These are phyloP conservation scores for Geotrichum europaeum DNA, from an alignment of 1,139 yeast species.

Conservation along the genomic window DNA sequence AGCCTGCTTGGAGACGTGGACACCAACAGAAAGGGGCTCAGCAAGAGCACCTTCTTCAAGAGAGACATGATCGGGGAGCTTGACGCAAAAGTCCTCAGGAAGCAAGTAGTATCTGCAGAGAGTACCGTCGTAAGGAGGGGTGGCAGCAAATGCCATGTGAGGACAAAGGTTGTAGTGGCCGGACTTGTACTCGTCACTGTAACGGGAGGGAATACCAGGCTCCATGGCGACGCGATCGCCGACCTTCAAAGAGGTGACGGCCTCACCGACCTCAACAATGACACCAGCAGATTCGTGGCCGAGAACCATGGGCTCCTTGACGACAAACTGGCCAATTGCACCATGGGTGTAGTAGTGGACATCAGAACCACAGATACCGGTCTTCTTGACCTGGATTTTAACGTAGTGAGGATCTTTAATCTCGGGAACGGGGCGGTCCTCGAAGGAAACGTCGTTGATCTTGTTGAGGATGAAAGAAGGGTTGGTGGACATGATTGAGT, in stretches of 20 bases:
- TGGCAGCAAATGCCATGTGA: slow-evolving; percentile 79
- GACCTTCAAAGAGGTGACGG: slow-evolving; percentile 42
- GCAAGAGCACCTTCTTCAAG: slow-evolving; percentile 84
- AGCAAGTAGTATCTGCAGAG: slow-evolving; percentile 62
- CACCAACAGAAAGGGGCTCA: slow-evolving; percentile 84
- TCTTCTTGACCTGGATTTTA: slow-evolving; percentile 63
- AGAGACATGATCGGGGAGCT: slow-evolving; percentile 67
- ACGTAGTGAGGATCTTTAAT: slow-evolving; percentile 62
- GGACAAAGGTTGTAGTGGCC: slow-evolving; percentile 81
- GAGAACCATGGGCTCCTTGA: slow-evolving; percentile 37
- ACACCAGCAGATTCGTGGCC: slow-evolving; percentile 77
- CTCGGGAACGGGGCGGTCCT: slow-evolving; percentile 59
- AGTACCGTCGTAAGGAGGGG: slow-evolving; percentile 70
- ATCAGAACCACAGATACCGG: slow-evolving; percentile 89
- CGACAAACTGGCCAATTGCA: slow-evolving; percentile 52
- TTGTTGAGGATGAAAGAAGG: slow-evolving; percentile 68
- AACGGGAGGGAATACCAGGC: slow-evolving; percentile 78
- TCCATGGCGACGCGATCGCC: slow-evolving; percentile 56
- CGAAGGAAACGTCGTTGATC: slow-evolving; percentile 57
- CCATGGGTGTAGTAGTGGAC: slow-evolving; percentile 81
- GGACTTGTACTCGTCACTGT: slow-evolving; percentile 63
- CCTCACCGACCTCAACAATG: slow-evolving; percentile 58
- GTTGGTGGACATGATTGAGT: slow-evolving; percentile 32
- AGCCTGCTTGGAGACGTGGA: slow-evolving; percentile 73
- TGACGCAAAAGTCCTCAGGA: slow-evolving; percentile 81